Evolutionary conservation across 2,329 filamentous ascomycete species (phyloP).

Genomic region (Nemania serpens): DNA sequence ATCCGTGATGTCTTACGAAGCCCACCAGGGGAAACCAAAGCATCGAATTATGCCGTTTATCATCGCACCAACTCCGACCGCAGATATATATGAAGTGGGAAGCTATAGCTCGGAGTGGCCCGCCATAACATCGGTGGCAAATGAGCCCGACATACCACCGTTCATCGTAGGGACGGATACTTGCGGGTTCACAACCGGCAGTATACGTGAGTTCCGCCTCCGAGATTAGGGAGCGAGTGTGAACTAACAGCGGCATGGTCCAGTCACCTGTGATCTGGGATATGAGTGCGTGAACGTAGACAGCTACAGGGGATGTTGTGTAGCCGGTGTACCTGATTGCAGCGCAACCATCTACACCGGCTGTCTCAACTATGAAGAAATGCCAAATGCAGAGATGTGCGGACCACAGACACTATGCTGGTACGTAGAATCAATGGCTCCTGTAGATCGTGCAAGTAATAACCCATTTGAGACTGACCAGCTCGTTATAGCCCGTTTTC

Average conservation of each 20-base stretch:
- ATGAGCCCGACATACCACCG: constrained; percentile 14
- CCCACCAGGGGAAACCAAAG: constrained; percentile 21
- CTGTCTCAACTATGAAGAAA: constrained; percentile 34
- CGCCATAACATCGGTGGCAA: constrained; percentile 23
- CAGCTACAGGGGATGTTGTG: constrained; percentile 38
- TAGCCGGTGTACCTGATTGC: constrained; percentile 31
- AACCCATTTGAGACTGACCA: constrained; percentile 5
- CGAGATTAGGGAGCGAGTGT: neutral
- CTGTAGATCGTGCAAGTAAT: neutral
- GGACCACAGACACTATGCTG: constrained; percentile 39
- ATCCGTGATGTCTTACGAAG: constrained; percentile 33
- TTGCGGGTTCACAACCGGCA: constrained; percentile 37
- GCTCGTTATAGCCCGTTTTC: constrained; percentile 24
- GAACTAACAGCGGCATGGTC: constrained; percentile 14
- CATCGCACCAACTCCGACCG: constrained; percentile 29
- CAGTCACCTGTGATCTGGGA: constrained; percentile 39
- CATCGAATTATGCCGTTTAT: constrained; percentile 34
- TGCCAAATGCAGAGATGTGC: constrained; percentile 28
- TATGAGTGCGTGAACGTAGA: constrained; percentile 38
- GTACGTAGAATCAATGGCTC: constrained; percentile 29
- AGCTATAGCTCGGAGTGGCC: constrained; percentile 16
- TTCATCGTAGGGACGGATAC: constrained; percentile 36
- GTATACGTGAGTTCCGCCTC: constrained; percentile 32
- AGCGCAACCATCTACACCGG: constrained; percentile 36
- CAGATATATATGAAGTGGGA: constrained; percentile 8